These are phyloP conservation scores for Vigna hirtella DNA, from an alignment of 306 rosid genomes.

Conservation along the genomic window DNA sequence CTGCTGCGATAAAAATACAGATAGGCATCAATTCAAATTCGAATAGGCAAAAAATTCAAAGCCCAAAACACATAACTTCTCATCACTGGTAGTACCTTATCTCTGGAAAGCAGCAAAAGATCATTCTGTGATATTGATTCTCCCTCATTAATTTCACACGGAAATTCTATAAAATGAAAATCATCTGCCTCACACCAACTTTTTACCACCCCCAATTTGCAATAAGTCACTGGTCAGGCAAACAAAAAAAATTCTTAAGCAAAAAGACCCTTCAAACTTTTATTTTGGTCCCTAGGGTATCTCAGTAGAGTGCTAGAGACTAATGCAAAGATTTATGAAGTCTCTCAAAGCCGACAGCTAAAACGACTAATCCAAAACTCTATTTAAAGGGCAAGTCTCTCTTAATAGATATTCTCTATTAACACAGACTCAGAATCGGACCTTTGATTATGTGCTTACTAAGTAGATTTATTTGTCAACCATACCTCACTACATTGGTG, in stretches of 20 bases:
- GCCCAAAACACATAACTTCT: constrained; percentile 27
- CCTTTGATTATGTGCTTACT: not conserved
- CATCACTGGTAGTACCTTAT: constrained; percentile 62
- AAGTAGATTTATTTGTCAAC: not conserved
- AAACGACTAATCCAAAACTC: not conserved
- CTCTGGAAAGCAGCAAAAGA: constrained; percentile 81
- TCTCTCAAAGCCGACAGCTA: not conserved
- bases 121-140: constrained; percentile 72
- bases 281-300: not conserved
- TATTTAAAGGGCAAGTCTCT: not conserved
- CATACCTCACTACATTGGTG: not conserved
- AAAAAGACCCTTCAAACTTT: constrained; percentile 14
- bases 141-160: constrained; percentile 51
- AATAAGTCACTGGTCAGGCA: constrained; percentile 53
- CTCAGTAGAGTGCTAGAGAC: no score
- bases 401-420: not conserved
- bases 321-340: not conserved
- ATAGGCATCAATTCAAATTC: constrained; percentile 26
- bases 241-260: constrained; percentile 32
- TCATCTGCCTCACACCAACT: constrained; percentile 59
- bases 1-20: constrained; percentile 48
- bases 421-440: not conserved
- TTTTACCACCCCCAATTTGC: constrained; percentile 71
- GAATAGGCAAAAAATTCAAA: constrained; percentile 28
- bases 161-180: constrained; percentile 64